Conservation (phyloP, 1,284 basidiomycete genomes). For the Marasmius sp. region DNA sequence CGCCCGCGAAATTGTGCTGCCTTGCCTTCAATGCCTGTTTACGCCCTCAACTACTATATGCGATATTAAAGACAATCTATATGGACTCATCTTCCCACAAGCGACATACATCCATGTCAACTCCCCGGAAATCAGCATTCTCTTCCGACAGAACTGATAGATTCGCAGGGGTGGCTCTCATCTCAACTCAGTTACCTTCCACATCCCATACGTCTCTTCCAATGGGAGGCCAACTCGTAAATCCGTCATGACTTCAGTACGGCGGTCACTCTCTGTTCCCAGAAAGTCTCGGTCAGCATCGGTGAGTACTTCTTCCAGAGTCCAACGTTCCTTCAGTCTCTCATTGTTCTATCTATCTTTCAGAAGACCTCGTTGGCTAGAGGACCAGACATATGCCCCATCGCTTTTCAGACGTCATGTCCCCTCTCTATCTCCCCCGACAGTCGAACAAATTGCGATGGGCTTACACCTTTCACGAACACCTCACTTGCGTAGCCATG, state of each 20-base stretch:
- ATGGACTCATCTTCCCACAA: neutral
- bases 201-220: neutral
- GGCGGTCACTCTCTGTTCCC: constrained; percentile 34
- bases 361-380: neutral
- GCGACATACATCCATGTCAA: constrained; percentile 5
- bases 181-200: neutral
- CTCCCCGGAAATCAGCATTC: neutral
- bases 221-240: constrained; percentile 8
- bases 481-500: constrained; percentile 54
- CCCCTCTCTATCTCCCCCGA: constrained; percentile 49
- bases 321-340: constrained; percentile 12
- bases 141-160: neutral
- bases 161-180: neutral
- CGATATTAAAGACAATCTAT: too few species aligned
- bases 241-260: constrained; percentile 45
- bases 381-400: constrained; percentile 31
- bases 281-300: constrained; percentile 32
- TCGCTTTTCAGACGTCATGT: constrained; percentile 42
- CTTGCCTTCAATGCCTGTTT: too few species aligned
- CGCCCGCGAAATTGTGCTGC: too few species aligned
- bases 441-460: constrained; percentile 74
- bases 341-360: constrained; percentile 2
- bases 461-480: constrained; percentile 72
- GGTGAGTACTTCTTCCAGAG: neutral
- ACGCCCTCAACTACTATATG: too few species aligned